Base-by-base conservation (phyloP, 345 rosid genomes). In the Erucastrum elatum region DNA sequence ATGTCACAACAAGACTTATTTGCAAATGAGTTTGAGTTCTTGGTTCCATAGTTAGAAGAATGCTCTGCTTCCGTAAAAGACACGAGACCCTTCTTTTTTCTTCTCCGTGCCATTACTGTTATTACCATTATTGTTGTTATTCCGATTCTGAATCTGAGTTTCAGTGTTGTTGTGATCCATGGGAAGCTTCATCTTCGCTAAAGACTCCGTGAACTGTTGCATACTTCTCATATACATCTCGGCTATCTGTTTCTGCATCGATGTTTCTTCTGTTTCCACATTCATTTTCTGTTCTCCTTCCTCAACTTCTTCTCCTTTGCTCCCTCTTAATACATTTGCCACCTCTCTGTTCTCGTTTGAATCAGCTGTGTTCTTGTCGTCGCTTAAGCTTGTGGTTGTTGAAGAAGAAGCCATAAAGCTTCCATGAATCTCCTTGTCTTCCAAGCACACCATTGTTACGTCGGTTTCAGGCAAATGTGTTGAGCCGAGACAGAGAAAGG, bases 141-240 rank as follows among this genome's bases (percentile, higher is more conserved):
- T 72, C 13, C 71, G 86, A 77, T 56, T 86, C 73, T 84, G 92
- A 64, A 82, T 82, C 77, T 70, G 84, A 63, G 6, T 78, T 64
- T 68, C 9, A 30, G 56, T 44, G 49, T 39, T 90, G 77, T 84
- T 91, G 5, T 88, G 86, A 79, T 94, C 90, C 91, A 92, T 88
- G 0, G 97, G 98, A 13, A 94, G 95, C 85, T 92, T 92, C 97
- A 94, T 92, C 37, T 94, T 88, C 3, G 94, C 92, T 69, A 94
- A 82, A 25, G 98, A 92, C 66, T 94, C 55, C 0, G 55, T 49
- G 17, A 49, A 49, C 4, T 49, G 55, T 49, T 49, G 55, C 55
- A 49, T 49, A n/a, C 98, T 94, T 66, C 91, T 94, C 98, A 94
- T 94, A 85, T 94, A 94, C 95, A 94, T 90, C 75, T 93, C 97